A percentile compares a stretch with the other conserved stretches of the same genome.
Evolutionary conservation across 805 yeast species (phyloP).

Genomic region (Blastobotrys attinorum): DNA sequence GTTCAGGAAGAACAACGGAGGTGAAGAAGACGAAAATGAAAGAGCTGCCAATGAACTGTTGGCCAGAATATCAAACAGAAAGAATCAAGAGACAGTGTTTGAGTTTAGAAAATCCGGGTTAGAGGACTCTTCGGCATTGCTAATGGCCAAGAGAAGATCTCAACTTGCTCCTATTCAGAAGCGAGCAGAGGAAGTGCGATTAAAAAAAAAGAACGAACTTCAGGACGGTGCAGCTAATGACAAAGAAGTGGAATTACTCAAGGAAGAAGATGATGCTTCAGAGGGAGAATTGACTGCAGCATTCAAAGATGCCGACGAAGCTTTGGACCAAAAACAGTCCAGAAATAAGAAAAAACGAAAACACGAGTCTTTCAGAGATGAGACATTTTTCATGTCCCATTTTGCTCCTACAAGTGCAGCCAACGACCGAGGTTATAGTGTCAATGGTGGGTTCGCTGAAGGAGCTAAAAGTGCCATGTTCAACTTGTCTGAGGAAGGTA

Average conservation of each 20-base stretch:
- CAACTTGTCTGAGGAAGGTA: conserved; percentile 72
- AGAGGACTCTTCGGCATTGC: conserved; percentile 45
- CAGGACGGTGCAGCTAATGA: conserved; percentile 7
- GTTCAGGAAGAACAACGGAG: conserved; percentile 32
- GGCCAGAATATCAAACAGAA: conserved; percentile 60
- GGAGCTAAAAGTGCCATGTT: conserved; percentile 83
- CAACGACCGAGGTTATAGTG: conserved; percentile 69
- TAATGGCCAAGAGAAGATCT: conserved; percentile 79
- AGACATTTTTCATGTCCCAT: conserved; percentile 74
- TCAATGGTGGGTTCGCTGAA: conserved; percentile 51
- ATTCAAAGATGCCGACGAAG: conserved; percentile 20
- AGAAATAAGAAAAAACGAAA: conserved; percentile 22
- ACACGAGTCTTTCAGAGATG: conserved; percentile 59
- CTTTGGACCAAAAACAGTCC: conserved; percentile 32
- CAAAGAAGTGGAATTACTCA: conserved; percentile 16
- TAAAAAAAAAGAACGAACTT: conserved; percentile 8
- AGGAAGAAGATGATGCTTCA: conserved; percentile 21
- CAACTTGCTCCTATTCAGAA: conserved; percentile 86
- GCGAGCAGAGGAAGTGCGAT: conserved; percentile 49
- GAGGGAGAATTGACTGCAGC: conserved; percentile 28
- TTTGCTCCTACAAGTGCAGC: conserved; percentile 74
- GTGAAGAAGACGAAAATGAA: conserved; percentile 59
- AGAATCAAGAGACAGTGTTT: conserved; percentile 83
- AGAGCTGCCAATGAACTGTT: conserved; percentile 52
- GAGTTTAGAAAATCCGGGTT: conserved; percentile 55